Evolutionary conservation across 2,329 filamentous ascomycete genomes (phyloP), one percentile per base, ranked within the genome.

Genomic region (Plectosphaerella sp.): DNA sequence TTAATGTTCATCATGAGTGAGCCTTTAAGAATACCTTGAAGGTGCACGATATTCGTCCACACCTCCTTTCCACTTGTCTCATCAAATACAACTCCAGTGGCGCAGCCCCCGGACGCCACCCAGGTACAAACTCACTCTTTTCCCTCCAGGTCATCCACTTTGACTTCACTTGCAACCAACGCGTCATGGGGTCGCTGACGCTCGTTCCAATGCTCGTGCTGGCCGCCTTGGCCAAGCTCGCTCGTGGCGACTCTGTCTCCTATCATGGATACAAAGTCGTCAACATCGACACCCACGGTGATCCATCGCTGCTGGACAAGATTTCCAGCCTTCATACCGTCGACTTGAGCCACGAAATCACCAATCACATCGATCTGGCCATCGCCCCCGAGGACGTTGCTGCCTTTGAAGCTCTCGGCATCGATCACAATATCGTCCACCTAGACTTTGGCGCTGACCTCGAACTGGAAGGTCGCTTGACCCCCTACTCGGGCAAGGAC

Each of bases 241-340:
- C 54, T 9, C 43, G 54, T n/a, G 56, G 52, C 36, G 53, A 52
- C 39, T 48, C 41, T 28, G 56, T 58, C 15, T 61, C 62, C 12
- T 69, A 67, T 45, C 59, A 63, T 33, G 67, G 67, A 22, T 67
- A 66, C 53, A 72, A 68, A 39, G 69, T 73, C 18, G 72, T 76
- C 53, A 66, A 73, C 12, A 64, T 78, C 54, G 71, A 72, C 59
- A 76, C 72, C 33, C 67, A 73, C 58, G 71, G 71, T 55, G 67
- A 71, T 22, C 58, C 67, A 8, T 61, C 61, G 10, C 58, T 76
- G 49, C 69, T 67, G 55, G 56, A 60, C 5, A 62, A 61, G 54
- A 66, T 71, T 7, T 54, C 65, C 1, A 54, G 52, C 2, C 52
- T 68, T n/a, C 28, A 50, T 7, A 45, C 48, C 10, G 53, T 58